Conservation (phyloP, 192 early-diverging fungal species). For the Backusella psychrophila region DNA sequence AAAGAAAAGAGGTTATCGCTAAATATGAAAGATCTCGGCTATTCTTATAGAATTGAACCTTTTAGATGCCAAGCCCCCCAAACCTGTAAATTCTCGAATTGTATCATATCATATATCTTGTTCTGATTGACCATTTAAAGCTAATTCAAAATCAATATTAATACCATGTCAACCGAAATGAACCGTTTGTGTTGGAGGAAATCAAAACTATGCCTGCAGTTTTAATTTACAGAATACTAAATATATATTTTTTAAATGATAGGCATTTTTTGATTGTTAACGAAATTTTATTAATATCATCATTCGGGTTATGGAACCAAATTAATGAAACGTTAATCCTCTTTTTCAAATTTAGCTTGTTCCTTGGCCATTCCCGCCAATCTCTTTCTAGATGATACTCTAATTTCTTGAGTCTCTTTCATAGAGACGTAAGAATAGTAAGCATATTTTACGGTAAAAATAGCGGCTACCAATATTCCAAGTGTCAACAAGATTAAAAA, state of each 20-base stretch:
- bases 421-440: not conserved
- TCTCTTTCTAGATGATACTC: not conserved
- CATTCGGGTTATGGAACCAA: not conserved
- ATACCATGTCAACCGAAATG: not conserved
- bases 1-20: not conserved
- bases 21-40: not conserved
- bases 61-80: not conserved
- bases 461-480: not conserved
- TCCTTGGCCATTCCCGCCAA: not conserved
- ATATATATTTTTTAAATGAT: not conserved
- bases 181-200: not conserved
- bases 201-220: not conserved
- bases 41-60: not conserved
- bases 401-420: not conserved
- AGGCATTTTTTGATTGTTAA: not conserved
- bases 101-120: not conserved
- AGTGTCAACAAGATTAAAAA: not conserved
- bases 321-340: not conserved
- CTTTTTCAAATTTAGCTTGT: not conserved
- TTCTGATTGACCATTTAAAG: not conserved
- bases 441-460: not conserved
- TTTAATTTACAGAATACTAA: not conserved
- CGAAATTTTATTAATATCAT: not conserved
- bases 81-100: not conserved
- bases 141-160: not conserved